Evolutionary conservation across 495 filamentous ascomycete species (phyloP).

Genomic region (Penicillium flavigenum): DNA sequence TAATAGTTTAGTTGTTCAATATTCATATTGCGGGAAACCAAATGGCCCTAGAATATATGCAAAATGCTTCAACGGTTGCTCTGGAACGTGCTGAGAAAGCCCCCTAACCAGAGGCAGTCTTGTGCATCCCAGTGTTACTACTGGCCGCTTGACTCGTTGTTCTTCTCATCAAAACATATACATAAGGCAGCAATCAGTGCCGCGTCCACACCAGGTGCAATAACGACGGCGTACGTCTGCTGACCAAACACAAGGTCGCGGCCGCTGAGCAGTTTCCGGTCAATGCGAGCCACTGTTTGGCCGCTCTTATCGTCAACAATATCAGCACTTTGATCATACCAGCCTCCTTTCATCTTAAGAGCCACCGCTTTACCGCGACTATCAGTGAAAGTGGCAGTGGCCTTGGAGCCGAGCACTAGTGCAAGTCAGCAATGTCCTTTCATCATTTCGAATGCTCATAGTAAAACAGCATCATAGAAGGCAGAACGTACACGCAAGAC

Average conservation of each 20-base stretch:
- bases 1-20: too few species aligned
- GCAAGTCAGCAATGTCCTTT: constrained; percentile 10
- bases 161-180: constrained; percentile 63
- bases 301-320: constrained; percentile 40
- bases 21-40: too few species aligned
- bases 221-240: constrained; percentile 58
- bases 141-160: constrained; percentile 39
- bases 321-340: constrained; percentile 29
- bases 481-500: constrained; percentile 44
- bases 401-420: constrained; percentile 33
- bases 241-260: constrained; percentile 54
- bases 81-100: too few species aligned
- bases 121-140: neutral
- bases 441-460: too few species aligned
- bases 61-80: too few species aligned
- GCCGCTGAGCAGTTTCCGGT: constrained; percentile 53
- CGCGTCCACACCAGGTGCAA: constrained; percentile 61
- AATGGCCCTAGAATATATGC: too few species aligned
- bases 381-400: constrained; percentile 31
- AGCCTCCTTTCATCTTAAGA: constrained; percentile 32
- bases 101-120: too few species aligned
- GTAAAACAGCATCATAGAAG: neutral
- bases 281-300: constrained; percentile 52
- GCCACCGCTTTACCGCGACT: constrained; percentile 13
- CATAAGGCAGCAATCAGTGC: constrained; percentile 59